A percentile compares a stretch with the other conserved stretches of the same genome.
Conservation (phyloP, 345 rosid genomes). For the Boechera stricta region DNA sequence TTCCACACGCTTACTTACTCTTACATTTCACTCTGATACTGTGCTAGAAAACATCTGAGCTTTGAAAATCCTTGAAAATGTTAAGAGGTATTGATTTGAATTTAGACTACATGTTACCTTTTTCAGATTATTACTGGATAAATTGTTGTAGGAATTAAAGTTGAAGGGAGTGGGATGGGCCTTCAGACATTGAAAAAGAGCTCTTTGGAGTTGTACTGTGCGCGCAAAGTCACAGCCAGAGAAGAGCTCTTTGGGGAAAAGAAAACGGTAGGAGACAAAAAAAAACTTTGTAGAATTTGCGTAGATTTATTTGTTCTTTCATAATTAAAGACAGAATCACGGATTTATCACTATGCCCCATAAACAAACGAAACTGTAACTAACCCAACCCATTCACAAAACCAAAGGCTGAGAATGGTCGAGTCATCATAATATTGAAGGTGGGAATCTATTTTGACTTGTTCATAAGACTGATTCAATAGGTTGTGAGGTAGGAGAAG, state of each 20-base stretch:
- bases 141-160: constrained; percentile 64
- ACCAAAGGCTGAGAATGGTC: not conserved
- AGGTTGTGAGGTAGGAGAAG: no score
- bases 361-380: not conserved
- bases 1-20: not conserved
- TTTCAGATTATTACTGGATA: not conserved
- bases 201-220: constrained; percentile 75
- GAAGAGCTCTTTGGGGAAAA: constrained; percentile 55
- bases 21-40: not conserved
- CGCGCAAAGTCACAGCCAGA: constrained; percentile 46
- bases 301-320: not conserved
- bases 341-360: no score
- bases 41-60: not conserved
- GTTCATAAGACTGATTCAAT: no score
- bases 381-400: not conserved
- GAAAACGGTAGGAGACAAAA: constrained; percentile 55
- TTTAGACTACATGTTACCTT: constrained; percentile 9
- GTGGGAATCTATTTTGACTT: no score
- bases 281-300: constrained; percentile 5
- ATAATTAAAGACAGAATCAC: not conserved
- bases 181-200: constrained; percentile 87
- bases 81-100: not conserved
- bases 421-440: not conserved
- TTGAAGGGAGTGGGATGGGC: constrained; percentile 57
- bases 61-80: not conserved